A percentile compares a stretch with the other conserved stretches of the same genome.
Evolutionary conservation across 2,329 filamentous ascomycete genomes (phyloP).

Genomic region (Fusarium sp.): DNA sequence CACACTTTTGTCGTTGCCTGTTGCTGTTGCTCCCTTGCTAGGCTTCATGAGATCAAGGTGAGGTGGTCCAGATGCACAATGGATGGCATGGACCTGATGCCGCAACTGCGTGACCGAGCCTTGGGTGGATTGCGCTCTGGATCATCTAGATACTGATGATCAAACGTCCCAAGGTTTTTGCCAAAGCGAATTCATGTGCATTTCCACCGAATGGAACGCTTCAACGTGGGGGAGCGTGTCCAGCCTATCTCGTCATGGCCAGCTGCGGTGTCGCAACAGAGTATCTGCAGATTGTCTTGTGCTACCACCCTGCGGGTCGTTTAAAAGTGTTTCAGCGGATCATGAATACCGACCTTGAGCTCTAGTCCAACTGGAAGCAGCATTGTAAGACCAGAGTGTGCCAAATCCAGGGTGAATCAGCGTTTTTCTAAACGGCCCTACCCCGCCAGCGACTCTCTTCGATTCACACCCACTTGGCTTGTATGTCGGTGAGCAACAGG

Average conservation of each 20-base stretch:
- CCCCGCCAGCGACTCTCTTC: neutral
- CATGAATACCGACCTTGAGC: constrained; percentile 7
- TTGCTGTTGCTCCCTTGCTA: neutral
- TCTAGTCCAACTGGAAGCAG: constrained; percentile 23
- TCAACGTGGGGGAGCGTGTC: constrained; percentile 9
- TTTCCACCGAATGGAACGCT: neutral
- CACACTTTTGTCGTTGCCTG: constrained; percentile 3
- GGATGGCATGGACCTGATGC: constrained; percentile 18
- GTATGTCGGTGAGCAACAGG: constrained; percentile 7
- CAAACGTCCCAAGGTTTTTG: neutral
- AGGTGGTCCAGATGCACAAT: constrained; percentile 20
- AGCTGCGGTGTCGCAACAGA: constrained; percentile 16
- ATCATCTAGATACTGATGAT: constrained; percentile 7
- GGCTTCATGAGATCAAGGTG: neutral
- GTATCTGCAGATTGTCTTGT: constrained; percentile 3
- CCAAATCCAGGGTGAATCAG: neutral
- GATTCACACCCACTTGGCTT: neutral
- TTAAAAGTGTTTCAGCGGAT: neutral
- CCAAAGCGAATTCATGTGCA: constrained; percentile 4
- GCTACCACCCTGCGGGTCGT: constrained; percentile 1
- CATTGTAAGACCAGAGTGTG: constrained; percentile 4
- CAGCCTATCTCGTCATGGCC: constrained; percentile 19
- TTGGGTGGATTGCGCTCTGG: constrained; percentile 3
- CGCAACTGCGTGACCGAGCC: constrained; percentile 3
- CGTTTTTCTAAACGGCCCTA: neutral